Percentiles rank a stretch among this genome's conserved stretches.
These are phyloP conservation scores for Leptographium radiaticola DNA, from an alignment of 2,329 filamentous ascomycete genomes.

Conservation along the genomic window DNA sequence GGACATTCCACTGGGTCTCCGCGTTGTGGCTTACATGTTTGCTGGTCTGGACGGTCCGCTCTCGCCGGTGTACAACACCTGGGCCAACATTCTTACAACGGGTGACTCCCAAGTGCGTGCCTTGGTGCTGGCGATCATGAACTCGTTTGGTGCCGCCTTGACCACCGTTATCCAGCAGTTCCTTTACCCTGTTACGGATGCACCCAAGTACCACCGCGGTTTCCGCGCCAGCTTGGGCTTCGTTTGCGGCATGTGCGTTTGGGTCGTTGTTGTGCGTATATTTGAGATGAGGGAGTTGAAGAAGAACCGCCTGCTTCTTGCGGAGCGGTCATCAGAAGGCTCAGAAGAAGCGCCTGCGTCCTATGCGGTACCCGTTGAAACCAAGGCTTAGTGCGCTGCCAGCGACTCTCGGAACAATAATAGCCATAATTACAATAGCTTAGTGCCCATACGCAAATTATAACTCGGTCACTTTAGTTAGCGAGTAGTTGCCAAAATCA, in stretches of 20 bases:
- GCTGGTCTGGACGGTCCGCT: slow-evolving; percentile 22
- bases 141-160: slow-evolving; percentile 18
- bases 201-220: slow-evolving; percentile 17
- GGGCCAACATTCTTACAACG: slow-evolving; percentile 13
- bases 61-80: slow-evolving; percentile 18
- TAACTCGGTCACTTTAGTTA: no score
- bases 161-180: slow-evolving; percentile 20
- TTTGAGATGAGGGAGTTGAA: slow-evolving; percentile 1
- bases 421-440: no score
- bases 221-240: slow-evolving; percentile 18
- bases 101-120: slow-evolving; percentile 13
- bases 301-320: background rate
- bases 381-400: no score
- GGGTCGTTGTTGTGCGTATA: slow-evolving; percentile 5
- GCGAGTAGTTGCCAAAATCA: no score
- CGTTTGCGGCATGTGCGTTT: slow-evolving; percentile 5
- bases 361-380: no score
- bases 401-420: no score
- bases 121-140: slow-evolving; percentile 14
- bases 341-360: no score
- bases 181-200: slow-evolving; percentile 19
- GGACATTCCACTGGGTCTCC: slow-evolving; percentile 19
- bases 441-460: no score
- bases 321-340: no score
- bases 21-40: slow-evolving; percentile 21